Evolutionary conservation across 768 basidiomycete species (phyloP).

Genomic region (Cystobasidium onofrii): DNA sequence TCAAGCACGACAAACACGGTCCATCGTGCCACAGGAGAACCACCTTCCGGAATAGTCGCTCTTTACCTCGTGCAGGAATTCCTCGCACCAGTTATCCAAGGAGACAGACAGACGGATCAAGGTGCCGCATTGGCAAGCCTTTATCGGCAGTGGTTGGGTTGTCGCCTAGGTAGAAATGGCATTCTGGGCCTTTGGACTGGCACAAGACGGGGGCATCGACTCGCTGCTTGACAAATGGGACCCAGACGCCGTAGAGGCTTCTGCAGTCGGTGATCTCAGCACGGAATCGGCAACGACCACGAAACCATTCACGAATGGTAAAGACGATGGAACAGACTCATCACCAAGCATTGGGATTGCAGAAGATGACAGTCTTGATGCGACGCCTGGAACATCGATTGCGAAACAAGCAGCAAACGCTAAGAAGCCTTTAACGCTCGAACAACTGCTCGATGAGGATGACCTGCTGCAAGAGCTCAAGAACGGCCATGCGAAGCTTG

Average conservation of each 20-base stretch:
- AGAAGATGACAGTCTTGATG: background rate
- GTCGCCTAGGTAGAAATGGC: background rate
- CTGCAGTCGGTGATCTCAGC: background rate
- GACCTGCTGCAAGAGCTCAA: slow-evolving; percentile 35
- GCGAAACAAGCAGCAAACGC: background rate
- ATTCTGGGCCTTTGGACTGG: slow-evolving; percentile 20
- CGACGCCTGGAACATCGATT: background rate
- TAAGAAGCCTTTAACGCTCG: slow-evolving; percentile 11
- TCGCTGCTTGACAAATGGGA: slow-evolving; percentile 19
- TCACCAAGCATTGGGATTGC: slow-evolving; percentile 9
- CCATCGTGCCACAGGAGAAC: no score
- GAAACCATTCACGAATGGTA: background rate
- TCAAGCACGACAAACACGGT: no score
- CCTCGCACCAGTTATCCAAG: background rate
- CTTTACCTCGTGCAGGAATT: no score
- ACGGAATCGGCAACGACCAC: background rate
- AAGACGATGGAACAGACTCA: background rate
- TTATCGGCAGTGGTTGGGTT: background rate
- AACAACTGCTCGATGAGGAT: slow-evolving; percentile 36
- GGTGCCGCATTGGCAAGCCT: background rate
- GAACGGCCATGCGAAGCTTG: slow-evolving; percentile 30
- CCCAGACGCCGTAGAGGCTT: background rate
- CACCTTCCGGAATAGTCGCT: no score
- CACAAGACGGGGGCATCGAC: slow-evolving; percentile 16
- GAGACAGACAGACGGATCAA: background rate